Base-by-base conservation (phyloP, 352 stramenopile genomes). In the Paralagenidium karlingii region DNA sequence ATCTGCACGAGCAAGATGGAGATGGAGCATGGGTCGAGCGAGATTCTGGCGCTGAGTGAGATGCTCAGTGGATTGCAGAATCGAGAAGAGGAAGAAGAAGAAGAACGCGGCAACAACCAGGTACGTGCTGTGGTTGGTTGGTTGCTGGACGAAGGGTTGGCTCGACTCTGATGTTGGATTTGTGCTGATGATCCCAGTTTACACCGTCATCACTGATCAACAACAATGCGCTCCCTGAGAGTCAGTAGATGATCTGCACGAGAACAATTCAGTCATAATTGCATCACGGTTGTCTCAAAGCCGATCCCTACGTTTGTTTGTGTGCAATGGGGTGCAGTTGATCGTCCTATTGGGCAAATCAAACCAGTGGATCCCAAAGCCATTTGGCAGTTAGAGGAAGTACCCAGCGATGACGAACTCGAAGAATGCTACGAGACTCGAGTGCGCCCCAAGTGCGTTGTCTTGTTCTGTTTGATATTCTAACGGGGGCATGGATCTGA, bases 321-420 rank as follows among this genome's bases (percentile, higher is more conserved):
- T n/a, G n/a, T n/a, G n/a, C n/a, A n/a, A n/a, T n/a, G n/a, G n/a
- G n/a, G n/a, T n/a, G n/a, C n/a, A n/a, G n/a, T n/a, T 27, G 13
- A 54, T 28, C 61, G 71, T 0, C 68, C 66, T 19, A 88, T 86
- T 41, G 71, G 75, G 13, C 71, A 85, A 43, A 86, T 86, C 48
- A 61, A 56, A 24, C 39, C 47, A 7, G 55, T 55, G 10, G 68
- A 86, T 29, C 50, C 64, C 7, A 82, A 76, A 38, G 70, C 68
- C 22, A 88, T 88, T 51, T 88, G 75, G 75, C 53, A 63, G 12
- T 56, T 63, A 20, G 54, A 83, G 26, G 73, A 85, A 59, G 55
- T 87, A 2, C 64, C 59, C 4, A 85, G 69, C 30, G 75, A 84
- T 45, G 73, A 79, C 34, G 73, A 88, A 53, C 74, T 83, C 40